phyloP scores from a whole-genome alignment of 805 yeast species.

The Cyberlindnera meyerae region DNA sequence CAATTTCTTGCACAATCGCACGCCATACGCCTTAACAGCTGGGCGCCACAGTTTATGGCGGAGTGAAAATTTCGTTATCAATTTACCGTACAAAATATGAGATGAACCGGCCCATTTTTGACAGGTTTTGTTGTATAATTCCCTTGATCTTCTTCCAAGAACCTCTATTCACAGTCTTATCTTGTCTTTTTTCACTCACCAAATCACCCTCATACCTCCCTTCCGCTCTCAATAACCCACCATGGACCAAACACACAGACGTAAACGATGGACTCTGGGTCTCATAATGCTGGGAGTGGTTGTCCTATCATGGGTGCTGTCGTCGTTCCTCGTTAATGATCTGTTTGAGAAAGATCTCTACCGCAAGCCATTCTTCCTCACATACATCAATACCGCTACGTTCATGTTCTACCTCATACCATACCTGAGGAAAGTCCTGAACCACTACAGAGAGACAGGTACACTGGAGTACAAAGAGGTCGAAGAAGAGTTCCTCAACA shows the following conservation, averaged over 20 bases:
- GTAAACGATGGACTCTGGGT: slow-evolving; percentile 66
- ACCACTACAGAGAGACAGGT: slow-evolving; percentile 28
- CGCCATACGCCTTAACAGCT: too few species aligned
- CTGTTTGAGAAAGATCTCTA: slow-evolving; percentile 65
- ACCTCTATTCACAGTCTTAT: too few species aligned
- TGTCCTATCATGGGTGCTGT: slow-evolving; percentile 83
- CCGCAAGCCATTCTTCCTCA: slow-evolving; percentile 86
- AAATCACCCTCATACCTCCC: not conserved
- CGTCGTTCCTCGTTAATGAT: slow-evolving; percentile 79
- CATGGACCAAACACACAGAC: slow-evolving; percentile 13
- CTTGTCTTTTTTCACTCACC: not conserved
- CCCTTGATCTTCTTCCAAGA: too few species aligned
- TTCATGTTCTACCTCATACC: slow-evolving; percentile 77
- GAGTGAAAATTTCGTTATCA: slow-evolving; percentile 2
- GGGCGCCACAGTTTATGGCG: not conserved
- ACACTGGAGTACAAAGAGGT: slow-evolving; percentile 21
- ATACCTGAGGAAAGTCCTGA: slow-evolving; percentile 30
- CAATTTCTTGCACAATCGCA: too few species aligned
- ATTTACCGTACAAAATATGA: not conserved
- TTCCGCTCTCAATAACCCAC: not conserved
- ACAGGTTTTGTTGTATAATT: too few species aligned
- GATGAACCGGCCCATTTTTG: not conserved
- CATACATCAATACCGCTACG: slow-evolving; percentile 85
- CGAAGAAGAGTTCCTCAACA: slow-evolving; percentile 17
- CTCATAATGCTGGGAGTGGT: slow-evolving; percentile 68